phyloP scores from a whole-genome alignment of 768 basidiomycete species.

The Russula foetens region DNA sequence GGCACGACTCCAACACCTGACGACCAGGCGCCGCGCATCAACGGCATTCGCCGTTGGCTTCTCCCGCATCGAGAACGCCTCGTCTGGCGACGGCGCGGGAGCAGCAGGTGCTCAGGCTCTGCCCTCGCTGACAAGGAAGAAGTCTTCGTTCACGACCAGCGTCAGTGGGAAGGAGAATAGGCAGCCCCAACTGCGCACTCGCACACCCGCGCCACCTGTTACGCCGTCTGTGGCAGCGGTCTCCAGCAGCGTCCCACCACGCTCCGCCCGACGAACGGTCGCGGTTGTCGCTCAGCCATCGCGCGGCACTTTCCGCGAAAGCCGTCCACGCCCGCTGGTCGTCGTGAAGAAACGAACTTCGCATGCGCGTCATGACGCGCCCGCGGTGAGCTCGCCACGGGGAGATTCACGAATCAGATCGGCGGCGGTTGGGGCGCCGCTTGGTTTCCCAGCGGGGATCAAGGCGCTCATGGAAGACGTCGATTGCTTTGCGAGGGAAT shows the following conservation, averaged over 20 bases:
- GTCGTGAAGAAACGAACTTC: background rate
- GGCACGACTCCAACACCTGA: background rate
- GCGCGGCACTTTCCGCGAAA: background rate
- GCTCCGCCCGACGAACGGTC: background rate
- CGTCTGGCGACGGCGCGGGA: background rate
- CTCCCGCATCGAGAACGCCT: background rate
- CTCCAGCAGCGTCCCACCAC: background rate
- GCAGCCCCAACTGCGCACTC: background rate
- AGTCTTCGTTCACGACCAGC: background rate
- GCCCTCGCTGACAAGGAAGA: background rate
- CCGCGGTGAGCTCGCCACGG: background rate
- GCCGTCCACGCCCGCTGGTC: background rate
- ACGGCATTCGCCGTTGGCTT: background rate
- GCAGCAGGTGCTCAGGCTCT: too few species aligned
- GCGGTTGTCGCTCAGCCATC: too few species aligned
- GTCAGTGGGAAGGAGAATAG: conserved; percentile 8
- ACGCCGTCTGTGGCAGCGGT: background rate
- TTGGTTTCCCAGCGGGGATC: background rate
- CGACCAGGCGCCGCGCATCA: background rate
- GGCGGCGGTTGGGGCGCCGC: background rate
- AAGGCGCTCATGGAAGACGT: conserved; percentile 7
- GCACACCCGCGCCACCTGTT: background rate
- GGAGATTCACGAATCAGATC: background rate
- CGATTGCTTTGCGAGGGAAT: conserved; percentile 11
- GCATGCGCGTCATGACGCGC: background rate